Conservation (phyloP, 192 early-diverging fungal genomes). For the Thamnidium elegans region DNA sequence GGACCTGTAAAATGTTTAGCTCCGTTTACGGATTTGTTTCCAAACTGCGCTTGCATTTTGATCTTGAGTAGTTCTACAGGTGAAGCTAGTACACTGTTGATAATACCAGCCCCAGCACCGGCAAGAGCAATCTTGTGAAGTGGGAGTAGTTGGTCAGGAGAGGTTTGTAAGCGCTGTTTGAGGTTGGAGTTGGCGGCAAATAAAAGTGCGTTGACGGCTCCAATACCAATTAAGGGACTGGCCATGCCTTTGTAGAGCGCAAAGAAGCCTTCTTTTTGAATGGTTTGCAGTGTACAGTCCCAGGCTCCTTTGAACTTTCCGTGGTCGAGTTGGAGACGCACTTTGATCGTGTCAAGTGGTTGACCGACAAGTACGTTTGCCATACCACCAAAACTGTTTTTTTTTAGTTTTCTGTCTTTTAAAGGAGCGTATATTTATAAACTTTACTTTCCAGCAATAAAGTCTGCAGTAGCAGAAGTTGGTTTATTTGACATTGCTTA, state of each 20-base stretch:
- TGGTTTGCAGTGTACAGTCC: conserved; percentile 81
- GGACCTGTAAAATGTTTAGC: conserved; percentile 52
- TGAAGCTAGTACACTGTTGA: conserved; percentile 81
- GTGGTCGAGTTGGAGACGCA: conserved; percentile 67
- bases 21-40: conserved; percentile 26
- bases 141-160: conserved; percentile 48
- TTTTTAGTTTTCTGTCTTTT: neutral
- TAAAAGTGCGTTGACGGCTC: conserved; percentile 82
- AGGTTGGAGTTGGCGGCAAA: conserved; percentile 78
- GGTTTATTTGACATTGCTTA: conserved; percentile 6
- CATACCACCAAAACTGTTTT: conserved; percentile 58
- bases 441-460: conserved; percentile 61
- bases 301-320: conserved; percentile 65
- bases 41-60: conserved; percentile 88
- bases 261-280: conserved; percentile 74
- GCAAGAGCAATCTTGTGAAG: conserved; percentile 76
- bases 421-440: neutral
- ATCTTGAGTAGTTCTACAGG: conserved; percentile 96
- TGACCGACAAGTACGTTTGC: conserved; percentile 66
- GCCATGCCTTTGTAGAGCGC: conserved; percentile 85
- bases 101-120: conserved; percentile 82
- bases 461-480: conserved; percentile 40
- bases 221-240: conserved; percentile 77
- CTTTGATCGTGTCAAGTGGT: conserved; percentile 87
- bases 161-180: conserved; percentile 51